Evolutionary conservation across 352 stramenopile genomes (phyloP), one percentile per base, ranked within the genome.

Genomic region (Phytophthora melonis): DNA sequence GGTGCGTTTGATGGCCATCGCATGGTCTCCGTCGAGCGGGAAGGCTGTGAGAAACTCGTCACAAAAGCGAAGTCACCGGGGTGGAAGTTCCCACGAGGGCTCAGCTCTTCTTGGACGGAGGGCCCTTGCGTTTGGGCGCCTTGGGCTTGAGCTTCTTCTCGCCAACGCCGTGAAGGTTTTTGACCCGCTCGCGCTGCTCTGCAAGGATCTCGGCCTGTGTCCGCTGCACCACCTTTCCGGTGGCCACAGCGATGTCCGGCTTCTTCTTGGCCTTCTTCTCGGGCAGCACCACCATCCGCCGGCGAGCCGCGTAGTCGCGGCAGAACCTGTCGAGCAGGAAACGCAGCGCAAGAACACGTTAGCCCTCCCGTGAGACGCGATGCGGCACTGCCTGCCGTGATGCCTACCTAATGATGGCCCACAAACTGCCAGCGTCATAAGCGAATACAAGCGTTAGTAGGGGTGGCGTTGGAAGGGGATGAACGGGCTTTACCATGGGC

Each of bases 151-250:
- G 74, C 36, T 73, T 77, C 70, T 91, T 94, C 41, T 92, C 87
- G 32, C 76, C 78, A 3, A 94, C 86, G 25, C 79, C 77, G 45
- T 93, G 84, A 8, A 95, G 68, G 18, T 90, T 81, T 63, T 86
- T 80, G 41, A 88, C 83, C 16, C 83, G 81, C 54, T 85, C 87
- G 53, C 89, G 89, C 68, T 94, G 87, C 32, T 90, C 86, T 3
- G 84, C 83, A 18, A 94, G 80, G 67, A 94, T 96, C 72, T 94
- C 74, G 14, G 87, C 87, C 68, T 96, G 87, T n/a, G 87, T 94
- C 19, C 86, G 82, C 56, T 87, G 82, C 39, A 78, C 73, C 16
- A 59, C 67, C 56, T 92, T 94, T 49, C 79, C 79, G 45, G 90
- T 84, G 43, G 84, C 73, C 32, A 87, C 64, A 1, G 87, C 87